Percentiles rank a stretch among this genome's conserved stretches.
Evolutionary conservation across 495 filamentous ascomycete species (phyloP).

Genomic region (Neurospora tetraspora): DNA sequence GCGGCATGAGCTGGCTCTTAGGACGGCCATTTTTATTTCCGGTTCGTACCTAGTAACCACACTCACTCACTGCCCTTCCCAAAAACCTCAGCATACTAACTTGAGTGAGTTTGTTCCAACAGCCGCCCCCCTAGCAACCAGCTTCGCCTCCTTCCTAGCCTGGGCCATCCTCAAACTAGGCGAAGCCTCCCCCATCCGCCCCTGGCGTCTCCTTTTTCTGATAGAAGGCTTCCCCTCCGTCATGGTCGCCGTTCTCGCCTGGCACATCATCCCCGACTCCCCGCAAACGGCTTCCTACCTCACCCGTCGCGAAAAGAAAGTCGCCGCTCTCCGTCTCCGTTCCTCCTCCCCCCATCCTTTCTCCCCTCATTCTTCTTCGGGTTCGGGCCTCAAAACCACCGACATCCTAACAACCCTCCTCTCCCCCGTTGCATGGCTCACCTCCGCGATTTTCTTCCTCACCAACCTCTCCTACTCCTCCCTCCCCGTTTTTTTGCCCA

Average conservation of each 20-base stretch:
- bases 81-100: conserved; percentile 43
- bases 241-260: conserved; percentile 57
- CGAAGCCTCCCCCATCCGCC: conserved; percentile 49
- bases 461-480: conserved; percentile 64
- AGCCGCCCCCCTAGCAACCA: conserved; percentile 73
- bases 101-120: conserved; percentile 2
- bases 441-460: conserved; percentile 49
- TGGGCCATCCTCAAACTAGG: conserved; percentile 66
- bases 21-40: conserved; percentile 72
- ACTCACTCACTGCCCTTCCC: conserved; percentile 39
- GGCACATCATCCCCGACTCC: conserved; percentile 61
- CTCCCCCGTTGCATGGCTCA: conserved; percentile 62
- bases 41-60: conserved; percentile 34
- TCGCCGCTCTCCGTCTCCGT: conserved; percentile 55
- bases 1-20: conserved; percentile 67
- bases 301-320: conserved; percentile 59
- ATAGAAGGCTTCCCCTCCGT: conserved; percentile 77
- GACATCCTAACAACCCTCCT: conserved; percentile 27
- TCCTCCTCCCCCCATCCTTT: conserved; percentile 19
- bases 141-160: conserved; percentile 74
- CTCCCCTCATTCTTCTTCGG: conserved; percentile 35
- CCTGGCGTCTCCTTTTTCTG: conserved; percentile 78
- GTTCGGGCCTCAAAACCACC: conserved; percentile 38
- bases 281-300: conserved; percentile 62
- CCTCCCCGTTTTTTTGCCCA: conserved; percentile 77